Evolutionary conservation across 164 flowering plant species (phyloP), one percentile per base, ranked within the genome.

Genomic region (Protea cynaroides): DNA sequence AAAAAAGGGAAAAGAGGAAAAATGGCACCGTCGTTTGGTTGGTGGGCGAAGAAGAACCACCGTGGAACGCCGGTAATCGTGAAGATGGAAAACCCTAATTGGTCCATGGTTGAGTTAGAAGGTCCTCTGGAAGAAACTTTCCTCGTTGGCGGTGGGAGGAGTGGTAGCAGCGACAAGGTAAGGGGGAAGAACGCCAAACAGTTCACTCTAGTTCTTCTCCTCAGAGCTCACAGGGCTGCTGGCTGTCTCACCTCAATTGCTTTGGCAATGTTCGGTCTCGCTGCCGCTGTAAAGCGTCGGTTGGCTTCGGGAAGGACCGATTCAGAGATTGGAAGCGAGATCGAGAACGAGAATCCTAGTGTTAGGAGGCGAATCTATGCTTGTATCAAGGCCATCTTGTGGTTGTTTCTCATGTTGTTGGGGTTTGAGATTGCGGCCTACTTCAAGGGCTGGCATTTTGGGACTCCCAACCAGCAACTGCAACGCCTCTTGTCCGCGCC

Each of bases 151-250:
- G 38, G 53, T 25, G 6, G 13, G 34, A 24, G n/a, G 14, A 29
- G 8, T 11, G 65, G 54, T 0, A 40, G 50, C n/a, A 19, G 73
- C 11, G 76, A 82, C 25, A 80, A 78, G 55, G 75, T 74, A 11
- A 76, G 96, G 40, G 80, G 86, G 56, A 89, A 86, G 59, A 94
- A 94, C 72, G 99, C 99, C 36, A 89, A 83, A 74, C 99, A 94
- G 76, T 83, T 94, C 69, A 94, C 99, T 0, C 91, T 97, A 97
- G 97, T 94, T 25, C 86, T 94, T 43, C 87, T 94, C 67, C 80
- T 94, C 22, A 89, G 82, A 65, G 98, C 98, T 61, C 96, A 94
- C 77, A 75, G 78, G 24, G 98, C 98, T 60, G 97, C 97, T 40
- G 97, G 97, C 2, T 94, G 97, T 64, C 68, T 91, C 0, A 74